Evolutionary conservation across 176 grass and related monocot genomes (phyloP).

Genomic region (Neostapfia colusana): DNA sequence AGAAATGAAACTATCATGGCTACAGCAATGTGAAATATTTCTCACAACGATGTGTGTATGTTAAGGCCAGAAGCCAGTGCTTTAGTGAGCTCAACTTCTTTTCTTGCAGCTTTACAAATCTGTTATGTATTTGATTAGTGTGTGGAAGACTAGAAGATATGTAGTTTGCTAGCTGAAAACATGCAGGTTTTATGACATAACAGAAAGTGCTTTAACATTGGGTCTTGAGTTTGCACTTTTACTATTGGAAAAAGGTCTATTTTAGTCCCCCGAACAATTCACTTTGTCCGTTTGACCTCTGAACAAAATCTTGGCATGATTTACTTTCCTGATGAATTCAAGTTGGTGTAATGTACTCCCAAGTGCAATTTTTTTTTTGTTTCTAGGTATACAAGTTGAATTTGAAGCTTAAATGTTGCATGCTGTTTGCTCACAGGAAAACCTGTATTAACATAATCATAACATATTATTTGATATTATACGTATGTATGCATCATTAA

Average conservation of each 20-base stretch:
- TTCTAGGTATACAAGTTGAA: too few relatives aligned
- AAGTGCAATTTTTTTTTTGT: too few relatives aligned
- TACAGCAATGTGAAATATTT: slow-evolving; percentile 35
- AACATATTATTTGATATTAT: too few relatives aligned
- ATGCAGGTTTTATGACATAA: neutral
- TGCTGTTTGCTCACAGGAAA: too few relatives aligned
- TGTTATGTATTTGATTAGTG: slow-evolving; percentile 5
- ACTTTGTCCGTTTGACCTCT: too few relatives aligned
- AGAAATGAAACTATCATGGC: slow-evolving; percentile 50
- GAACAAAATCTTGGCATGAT: too few relatives aligned
- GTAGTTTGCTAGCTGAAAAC: slow-evolving; percentile 19
- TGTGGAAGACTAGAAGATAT: slow-evolving; percentile 23
- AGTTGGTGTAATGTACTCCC: too few relatives aligned
- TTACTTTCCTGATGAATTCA: too few relatives aligned
- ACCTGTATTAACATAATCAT: too few relatives aligned
- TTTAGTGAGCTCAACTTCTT: slow-evolving; percentile 24
- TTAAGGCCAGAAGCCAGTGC: neutral
- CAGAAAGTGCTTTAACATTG: slow-evolving; percentile 2
- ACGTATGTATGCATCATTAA: too few relatives aligned
- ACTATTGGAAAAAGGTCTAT: neutral
- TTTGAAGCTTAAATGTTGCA: too few relatives aligned
- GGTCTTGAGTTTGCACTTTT: neutral
- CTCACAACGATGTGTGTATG: neutral
- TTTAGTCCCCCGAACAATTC: too few relatives aligned
- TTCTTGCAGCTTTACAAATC: slow-evolving; percentile 25